phyloP scores from a whole-genome alignment of 192 early-diverging fungal genomes.

The Cladochytrium replicatum region DNA sequence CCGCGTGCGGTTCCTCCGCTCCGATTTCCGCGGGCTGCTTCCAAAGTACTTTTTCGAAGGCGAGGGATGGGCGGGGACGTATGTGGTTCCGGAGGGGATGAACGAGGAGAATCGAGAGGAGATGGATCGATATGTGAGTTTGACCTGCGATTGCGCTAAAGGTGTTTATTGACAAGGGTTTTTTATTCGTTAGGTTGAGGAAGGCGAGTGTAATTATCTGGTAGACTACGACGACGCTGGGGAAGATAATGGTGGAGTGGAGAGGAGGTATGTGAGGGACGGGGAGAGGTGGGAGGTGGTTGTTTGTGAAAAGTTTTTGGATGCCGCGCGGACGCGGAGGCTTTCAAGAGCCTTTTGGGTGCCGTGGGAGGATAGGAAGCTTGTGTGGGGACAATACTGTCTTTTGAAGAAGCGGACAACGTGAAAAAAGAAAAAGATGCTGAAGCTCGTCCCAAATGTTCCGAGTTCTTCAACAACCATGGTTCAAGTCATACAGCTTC shows the following conservation, averaged over 20 bases:
- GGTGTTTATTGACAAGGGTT: background rate
- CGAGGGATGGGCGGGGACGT: constrained; percentile 20
- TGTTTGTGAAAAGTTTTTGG: constrained; percentile 52
- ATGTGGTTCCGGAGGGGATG: constrained; percentile 35
- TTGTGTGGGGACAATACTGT: constrained; percentile 56
- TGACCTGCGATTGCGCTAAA: background rate
- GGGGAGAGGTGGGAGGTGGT: constrained; percentile 47
- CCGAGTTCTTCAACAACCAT: no score
- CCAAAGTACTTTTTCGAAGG: constrained; percentile 67
- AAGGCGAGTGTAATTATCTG: constrained; percentile 51
- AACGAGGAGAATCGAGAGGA: constrained; percentile 64
- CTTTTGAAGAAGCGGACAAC: constrained; percentile 24
- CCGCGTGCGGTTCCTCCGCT: constrained; percentile 58
- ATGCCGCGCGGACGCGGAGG: constrained; percentile 38
- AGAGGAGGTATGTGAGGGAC: constrained; percentile 45
- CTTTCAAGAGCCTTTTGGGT: constrained; percentile 48
- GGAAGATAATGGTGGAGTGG: constrained; percentile 10
- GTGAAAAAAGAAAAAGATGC: constrained; percentile 3
- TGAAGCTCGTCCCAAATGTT: no score
- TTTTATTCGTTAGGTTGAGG: constrained; percentile 26
- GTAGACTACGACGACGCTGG: constrained; percentile 39
- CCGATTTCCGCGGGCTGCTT: constrained; percentile 66
- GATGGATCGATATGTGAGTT: constrained; percentile 45
- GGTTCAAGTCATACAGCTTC: no score
- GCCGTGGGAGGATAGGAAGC: constrained; percentile 26